These are phyloP conservation scores for Adansonia digitata DNA, from an alignment of 345 rosid genomes.

Conservation along the genomic window DNA sequence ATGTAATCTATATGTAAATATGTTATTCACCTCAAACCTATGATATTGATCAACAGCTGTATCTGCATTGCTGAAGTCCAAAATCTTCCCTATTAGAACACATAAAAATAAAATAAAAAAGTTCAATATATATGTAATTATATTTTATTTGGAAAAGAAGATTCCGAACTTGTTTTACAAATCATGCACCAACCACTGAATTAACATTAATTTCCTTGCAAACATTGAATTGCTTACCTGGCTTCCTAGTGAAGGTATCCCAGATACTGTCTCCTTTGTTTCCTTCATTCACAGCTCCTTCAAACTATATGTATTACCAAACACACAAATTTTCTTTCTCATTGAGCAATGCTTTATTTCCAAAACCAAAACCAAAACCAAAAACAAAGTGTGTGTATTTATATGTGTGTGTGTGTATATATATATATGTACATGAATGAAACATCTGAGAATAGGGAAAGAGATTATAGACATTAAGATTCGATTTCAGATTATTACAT, in stretches of 20 bases:
- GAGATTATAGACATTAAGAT: no score
- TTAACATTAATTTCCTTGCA: background rate
- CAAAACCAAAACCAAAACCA: no score
- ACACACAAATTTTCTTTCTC: no score
- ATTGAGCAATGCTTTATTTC: background rate
- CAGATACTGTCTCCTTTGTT: conserved; percentile 86
- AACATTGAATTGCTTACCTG: conserved; percentile 37
- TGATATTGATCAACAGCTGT: conserved; percentile 89
- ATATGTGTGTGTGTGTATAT: no score
- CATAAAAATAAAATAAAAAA: background rate
- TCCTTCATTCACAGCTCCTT: conserved; percentile 88
- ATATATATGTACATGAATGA: no score
- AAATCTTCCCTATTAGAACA: conserved; percentile 56
- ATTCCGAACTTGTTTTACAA: no score
- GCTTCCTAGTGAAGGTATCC: conserved; percentile 76
- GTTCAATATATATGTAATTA: background rate
- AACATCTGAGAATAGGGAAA: no score
- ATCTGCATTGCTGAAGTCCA: conserved; percentile 97
- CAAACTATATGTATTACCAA: conserved; percentile 47
- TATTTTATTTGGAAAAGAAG: no score
- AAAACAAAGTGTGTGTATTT: no score
- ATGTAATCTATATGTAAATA: background rate
- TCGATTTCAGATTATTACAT: no score
- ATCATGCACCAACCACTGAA: no score
- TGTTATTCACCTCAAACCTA: conserved; percentile 51